Evolutionary conservation across 2,329 filamentous ascomycete genomes (phyloP).

Genomic region (Coniochaeta sp.): DNA sequence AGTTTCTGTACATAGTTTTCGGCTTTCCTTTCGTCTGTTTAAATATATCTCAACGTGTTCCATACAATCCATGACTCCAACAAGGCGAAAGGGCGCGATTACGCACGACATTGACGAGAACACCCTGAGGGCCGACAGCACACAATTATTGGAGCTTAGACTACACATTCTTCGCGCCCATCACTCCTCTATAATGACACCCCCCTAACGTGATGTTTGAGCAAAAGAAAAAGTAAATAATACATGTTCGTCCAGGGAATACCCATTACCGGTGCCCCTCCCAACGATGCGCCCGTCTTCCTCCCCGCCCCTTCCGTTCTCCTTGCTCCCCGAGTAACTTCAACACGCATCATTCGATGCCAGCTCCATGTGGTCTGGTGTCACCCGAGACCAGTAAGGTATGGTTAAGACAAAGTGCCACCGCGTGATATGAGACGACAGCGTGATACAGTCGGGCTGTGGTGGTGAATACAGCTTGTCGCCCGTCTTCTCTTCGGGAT

Average conservation of each 20-base stretch:
- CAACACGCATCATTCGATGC: not conserved
- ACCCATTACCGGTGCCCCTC: constrained; percentile 15
- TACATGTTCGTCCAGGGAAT: constrained; percentile 35
- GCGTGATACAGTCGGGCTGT: constrained; percentile 9
- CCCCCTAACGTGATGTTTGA: constrained; percentile 2
- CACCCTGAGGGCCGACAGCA: constrained; percentile 15
- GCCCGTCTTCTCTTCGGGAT: constrained; percentile 9
- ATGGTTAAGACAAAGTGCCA: not conserved
- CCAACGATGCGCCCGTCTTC: constrained; percentile 13
- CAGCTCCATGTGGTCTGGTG: not conserved
- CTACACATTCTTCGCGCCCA: constrained; percentile 30
- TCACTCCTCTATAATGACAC: constrained; percentile 38
- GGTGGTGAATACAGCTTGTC: constrained; percentile 27
- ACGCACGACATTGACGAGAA: too few relatives aligned
- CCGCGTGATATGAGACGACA: constrained; percentile 2
- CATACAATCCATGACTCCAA: not conserved
- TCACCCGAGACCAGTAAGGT: not conserved
- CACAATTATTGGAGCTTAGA: constrained; percentile 24
- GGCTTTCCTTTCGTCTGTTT: not conserved
- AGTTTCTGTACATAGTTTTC: not conserved
- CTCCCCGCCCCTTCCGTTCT: not conserved
- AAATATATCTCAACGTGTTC: not conserved
- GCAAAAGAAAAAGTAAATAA: constrained; percentile 28
- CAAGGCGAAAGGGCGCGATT: not conserved
- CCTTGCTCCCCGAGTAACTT: not conserved